Evolutionary conservation across 2,329 filamentous ascomycete species (phyloP).

Genomic region (Verticillium klebahnii): DNA sequence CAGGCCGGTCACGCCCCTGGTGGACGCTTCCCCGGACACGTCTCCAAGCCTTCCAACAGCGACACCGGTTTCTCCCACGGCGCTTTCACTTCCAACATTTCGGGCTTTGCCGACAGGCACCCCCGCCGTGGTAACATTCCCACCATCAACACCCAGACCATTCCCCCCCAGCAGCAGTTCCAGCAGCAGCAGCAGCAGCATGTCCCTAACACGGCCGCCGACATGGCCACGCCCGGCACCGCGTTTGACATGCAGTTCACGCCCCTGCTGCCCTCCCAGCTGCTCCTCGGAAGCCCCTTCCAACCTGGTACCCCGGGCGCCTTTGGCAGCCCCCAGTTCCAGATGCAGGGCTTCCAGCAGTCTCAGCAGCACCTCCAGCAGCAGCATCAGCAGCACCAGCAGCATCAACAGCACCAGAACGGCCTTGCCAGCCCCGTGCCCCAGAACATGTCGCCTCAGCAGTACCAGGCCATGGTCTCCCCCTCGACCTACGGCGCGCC

Average conservation of each 20-base stretch:
- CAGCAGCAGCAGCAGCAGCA: conserved; percentile 14
- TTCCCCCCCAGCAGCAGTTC: conserved; percentile 23
- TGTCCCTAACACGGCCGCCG: conserved; percentile 53
- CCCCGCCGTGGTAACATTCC: conserved; percentile 82
- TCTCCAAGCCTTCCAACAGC: conserved; percentile 76
- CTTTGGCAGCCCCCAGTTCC: conserved; percentile 89
- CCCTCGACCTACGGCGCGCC: conserved; percentile 77
- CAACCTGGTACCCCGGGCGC: conserved; percentile 89
- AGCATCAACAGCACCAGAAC: conserved; percentile 46
- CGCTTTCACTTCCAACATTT: conserved; percentile 82
- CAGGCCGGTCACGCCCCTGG: conserved; percentile 51
- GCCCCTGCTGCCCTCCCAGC: conserved; percentile 86
- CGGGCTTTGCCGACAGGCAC: conserved; percentile 82
- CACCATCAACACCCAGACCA: conserved; percentile 72
- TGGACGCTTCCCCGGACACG: conserved; percentile 63
- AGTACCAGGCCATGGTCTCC: conserved; percentile 82
- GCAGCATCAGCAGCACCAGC: conserved; percentile 50
- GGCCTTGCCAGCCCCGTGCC: conserved; percentile 72
- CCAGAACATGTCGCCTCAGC: conserved; percentile 72
- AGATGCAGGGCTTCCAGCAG: conserved; percentile 73
- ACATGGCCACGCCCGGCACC: conserved; percentile 82
- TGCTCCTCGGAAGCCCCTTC: conserved; percentile 93
- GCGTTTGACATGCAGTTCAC: conserved; percentile 99
- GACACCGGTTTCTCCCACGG: conserved; percentile 91
- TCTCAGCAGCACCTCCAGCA: conserved; percentile 33